Evolutionary conservation across 139 green algal genomes (phyloP), one percentile per base, ranked within the genome.

Genomic region (Chlamydomonas schloesseri): DNA sequence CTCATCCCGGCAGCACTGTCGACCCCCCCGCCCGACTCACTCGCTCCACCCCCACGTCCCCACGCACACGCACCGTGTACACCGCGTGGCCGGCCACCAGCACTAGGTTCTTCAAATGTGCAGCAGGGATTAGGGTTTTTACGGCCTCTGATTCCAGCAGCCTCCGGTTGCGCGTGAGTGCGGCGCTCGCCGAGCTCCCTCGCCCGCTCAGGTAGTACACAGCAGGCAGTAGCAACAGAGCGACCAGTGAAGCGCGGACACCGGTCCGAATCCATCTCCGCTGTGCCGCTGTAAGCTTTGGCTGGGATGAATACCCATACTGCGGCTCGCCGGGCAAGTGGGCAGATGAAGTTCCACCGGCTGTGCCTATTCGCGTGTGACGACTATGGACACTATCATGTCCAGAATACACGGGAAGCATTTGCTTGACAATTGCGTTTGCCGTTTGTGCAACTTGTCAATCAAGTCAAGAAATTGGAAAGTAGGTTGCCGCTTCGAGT

Each of bases 81-180:
- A 98, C 95, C 18, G 93, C 92, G 77, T 98, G 95, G 15, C 95
- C 94, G 15, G 95, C 95, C 5, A 98, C 95, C 28, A 97, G 47
- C 15, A 97, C 78, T 0, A 97, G 86, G 71, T 94, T 89, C 29
- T 80, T 65, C 31, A 93, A 60, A 0, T 31, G 4, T 1, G 89
- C 71, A 9, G 87, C 89, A 36, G 89, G 89, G 3, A 89, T 42
- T 3, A 87, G 31, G 14, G 31, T 26, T 46, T 79, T 87, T 0
- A n/a, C n/a, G n/a, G 79, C 79, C 50, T 85, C 65, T 15, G 46
- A 29, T 68, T 85, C 79, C 0, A 85, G 33, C 6, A 85, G 21
- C 46, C 42, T 68, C 26, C 79, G n/a, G 50, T 85, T 85, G 24
- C 33, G 65, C 50, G 70, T 77, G 0, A 85, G 79, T 8, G 65